A percentile compares a stretch with the other conserved stretches of the same genome.
Conservation (phyloP, 75 land plant genomes). For the Pinus tabuliformis region DNA sequence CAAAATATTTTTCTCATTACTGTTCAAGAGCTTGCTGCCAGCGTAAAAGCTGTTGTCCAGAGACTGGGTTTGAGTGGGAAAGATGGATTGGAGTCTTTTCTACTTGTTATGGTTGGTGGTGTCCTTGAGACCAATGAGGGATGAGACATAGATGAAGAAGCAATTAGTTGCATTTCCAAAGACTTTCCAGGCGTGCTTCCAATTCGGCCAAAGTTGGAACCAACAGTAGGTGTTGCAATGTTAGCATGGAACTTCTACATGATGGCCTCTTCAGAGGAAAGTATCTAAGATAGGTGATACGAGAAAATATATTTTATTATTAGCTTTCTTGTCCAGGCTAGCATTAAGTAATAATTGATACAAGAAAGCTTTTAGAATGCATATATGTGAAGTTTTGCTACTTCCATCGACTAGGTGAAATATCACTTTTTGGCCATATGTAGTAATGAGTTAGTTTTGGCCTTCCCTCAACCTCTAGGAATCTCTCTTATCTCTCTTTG, state of each 20-base stretch:
- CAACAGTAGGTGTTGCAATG: constrained; percentile 7
- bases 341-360: not conserved
- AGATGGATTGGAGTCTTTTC: constrained; percentile 74
- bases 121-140: constrained; percentile 74
- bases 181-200: constrained; percentile 54
- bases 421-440: not conserved
- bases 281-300: too few relatives aligned
- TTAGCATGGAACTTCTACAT: constrained; percentile 52
- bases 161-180: constrained; percentile 35
- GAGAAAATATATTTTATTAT: not conserved
- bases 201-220: constrained; percentile 63
- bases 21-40: too few relatives aligned
- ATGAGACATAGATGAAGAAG: constrained; percentile 74
- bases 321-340: not conserved
- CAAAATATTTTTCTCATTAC: too few relatives aligned
- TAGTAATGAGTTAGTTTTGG: not conserved
- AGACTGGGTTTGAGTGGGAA: too few relatives aligned
- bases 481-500: not conserved
- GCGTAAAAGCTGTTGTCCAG: too few relatives aligned
- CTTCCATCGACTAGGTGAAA: not conserved
- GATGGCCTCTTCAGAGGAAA: not conserved
- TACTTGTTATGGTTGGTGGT: constrained; percentile 93
- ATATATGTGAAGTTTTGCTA: not conserved
- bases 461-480: not conserved
- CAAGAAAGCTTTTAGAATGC: not conserved